Base-by-base conservation (phyloP, 352 stramenopile genomes). In the Phytophthora nicotianae region DNA sequence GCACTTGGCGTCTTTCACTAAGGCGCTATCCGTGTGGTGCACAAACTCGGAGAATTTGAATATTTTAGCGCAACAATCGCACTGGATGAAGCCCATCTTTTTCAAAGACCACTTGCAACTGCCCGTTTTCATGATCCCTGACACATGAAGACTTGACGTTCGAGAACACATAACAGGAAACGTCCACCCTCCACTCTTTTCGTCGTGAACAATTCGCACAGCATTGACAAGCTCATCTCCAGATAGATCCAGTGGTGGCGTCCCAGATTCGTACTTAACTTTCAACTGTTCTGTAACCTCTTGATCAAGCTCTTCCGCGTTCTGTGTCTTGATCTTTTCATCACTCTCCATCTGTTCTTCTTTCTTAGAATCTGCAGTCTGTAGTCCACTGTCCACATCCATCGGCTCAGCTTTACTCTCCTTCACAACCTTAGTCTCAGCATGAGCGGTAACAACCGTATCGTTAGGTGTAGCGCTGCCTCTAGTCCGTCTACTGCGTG, bases 121-220 rank as follows among this genome's bases (percentile, higher is more conserved):
- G 3, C 62, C 67, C 14, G 43, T 58, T 23, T 74, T 72, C 43
- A 65, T 62, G 5, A 71, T 33, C 14, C 55, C 55, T 5, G 67
- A 55, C 16, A 40, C 50, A 20, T 57, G 54, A 21, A 68, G 51
- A 40, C 62, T 71, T 5, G 45, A 38, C 20, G 50, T 71, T 4
- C 51, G 61, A 19, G 66, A 74, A 9, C 66, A 68, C 47, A 63
- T 59, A n/a, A 68, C 41, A 16, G 62, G 38, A 51, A 74, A 68
- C 16, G 19, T 55, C 66, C 66, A 74, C 7, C 32, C 11, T 3
- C 29, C 56, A 4, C 17, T 58, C 20, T 50, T 61, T 3, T 50
- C 56, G 29, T 58, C 62, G 20, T 40, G 52, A 11, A 33, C 4
- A n/a, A 74, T 35, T 26, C 35, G 45, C 17, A 74, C 67, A 40